A percentile compares a stretch with the other conserved stretches of the same genome.
Evolutionary conservation across 163 green algal genomes (phyloP).

Genomic region (Chloromonas sp.): DNA sequence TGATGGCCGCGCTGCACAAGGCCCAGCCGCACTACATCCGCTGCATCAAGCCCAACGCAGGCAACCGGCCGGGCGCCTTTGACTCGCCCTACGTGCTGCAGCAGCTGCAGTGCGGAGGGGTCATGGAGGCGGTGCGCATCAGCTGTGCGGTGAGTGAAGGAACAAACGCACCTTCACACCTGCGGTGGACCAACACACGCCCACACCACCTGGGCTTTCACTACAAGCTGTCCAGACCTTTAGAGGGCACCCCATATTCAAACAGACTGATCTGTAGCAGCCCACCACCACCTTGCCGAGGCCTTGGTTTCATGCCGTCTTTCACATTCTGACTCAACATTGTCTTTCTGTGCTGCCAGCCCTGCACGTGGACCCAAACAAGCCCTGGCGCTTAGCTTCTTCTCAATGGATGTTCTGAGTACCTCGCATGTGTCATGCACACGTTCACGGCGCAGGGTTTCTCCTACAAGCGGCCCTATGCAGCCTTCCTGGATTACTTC

Average conservation of each 20-base stretch:
- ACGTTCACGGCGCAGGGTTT: slow-evolving; percentile 48
- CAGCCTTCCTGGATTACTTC: slow-evolving; percentile 94
- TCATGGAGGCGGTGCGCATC: slow-evolving; percentile 97
- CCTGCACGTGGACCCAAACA: neutral
- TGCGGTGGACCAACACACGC: too few species aligned
- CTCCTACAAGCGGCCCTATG: slow-evolving; percentile 79
- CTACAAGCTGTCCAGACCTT: too few species aligned
- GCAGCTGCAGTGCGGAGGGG: slow-evolving; percentile 69
- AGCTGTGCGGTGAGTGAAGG: slow-evolving; percentile 57
- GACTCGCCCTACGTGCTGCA: slow-evolving; percentile 45
- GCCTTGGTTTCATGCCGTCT: too few species aligned
- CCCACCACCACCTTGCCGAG: too few species aligned
- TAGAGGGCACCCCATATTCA: too few species aligned
- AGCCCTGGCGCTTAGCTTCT: neutral
- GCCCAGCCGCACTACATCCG: slow-evolving; percentile 98
- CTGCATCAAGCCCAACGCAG: slow-evolving; percentile 96
- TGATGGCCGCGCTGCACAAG: slow-evolving; percentile 73
- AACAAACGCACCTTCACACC: too few species aligned
- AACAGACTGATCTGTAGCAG: too few species aligned
- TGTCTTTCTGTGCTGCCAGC: neutral
- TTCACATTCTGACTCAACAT: neutral
- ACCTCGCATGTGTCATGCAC: neutral
- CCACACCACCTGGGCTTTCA: too few species aligned
- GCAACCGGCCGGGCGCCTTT: slow-evolving; percentile 17
- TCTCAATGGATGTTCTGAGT: neutral